A percentile compares a stretch with the other conserved stretches of the same genome.
Conservation (phyloP, 139 green algal genomes). For the Ettlia oleoabundans region DNA sequence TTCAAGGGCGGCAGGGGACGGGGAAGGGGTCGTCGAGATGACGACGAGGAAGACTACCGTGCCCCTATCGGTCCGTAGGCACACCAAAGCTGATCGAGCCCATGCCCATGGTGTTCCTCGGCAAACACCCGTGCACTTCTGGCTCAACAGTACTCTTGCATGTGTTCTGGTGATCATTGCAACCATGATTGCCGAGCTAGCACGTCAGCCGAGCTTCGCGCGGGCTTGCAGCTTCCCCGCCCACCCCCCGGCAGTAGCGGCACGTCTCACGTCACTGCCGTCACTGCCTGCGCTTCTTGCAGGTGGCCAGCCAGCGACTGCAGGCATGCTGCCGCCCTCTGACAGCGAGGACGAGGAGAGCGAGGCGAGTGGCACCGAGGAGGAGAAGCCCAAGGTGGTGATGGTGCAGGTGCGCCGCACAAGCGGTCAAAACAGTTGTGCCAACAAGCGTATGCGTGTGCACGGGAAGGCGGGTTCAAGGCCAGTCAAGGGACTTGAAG, state of each 20-base stretch:
- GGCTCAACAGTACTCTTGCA: too few species aligned
- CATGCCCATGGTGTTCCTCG: neutral
- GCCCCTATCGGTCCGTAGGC: neutral
- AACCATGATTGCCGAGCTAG: too few species aligned
- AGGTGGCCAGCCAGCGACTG: slow-evolving; percentile 64
- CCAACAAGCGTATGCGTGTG: too few species aligned
- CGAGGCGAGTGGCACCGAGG: slow-evolving; percentile 42
- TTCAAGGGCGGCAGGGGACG: neutral
- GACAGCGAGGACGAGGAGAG: slow-evolving; percentile 65
- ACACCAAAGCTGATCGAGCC: neutral
- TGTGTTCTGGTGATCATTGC: neutral
- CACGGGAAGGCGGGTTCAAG: too few species aligned
- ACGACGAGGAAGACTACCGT: slow-evolving; percentile 15
- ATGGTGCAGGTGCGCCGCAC: slow-evolving; percentile 23
- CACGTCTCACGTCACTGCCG: too few species aligned
- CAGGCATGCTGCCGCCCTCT: slow-evolving; percentile 79
- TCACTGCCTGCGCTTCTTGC: neutral
- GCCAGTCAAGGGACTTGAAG: too few species aligned
- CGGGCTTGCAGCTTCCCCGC: too few species aligned
- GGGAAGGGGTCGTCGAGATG: neutral
- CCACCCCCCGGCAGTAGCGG: too few species aligned
- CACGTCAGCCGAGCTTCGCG: too few species aligned
- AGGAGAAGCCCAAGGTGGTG: slow-evolving; percentile 34
- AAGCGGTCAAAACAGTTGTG: neutral
- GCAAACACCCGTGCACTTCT: too few species aligned